Conservation (phyloP, 179 eudicot species). For the Pouteria campechiana region DNA sequence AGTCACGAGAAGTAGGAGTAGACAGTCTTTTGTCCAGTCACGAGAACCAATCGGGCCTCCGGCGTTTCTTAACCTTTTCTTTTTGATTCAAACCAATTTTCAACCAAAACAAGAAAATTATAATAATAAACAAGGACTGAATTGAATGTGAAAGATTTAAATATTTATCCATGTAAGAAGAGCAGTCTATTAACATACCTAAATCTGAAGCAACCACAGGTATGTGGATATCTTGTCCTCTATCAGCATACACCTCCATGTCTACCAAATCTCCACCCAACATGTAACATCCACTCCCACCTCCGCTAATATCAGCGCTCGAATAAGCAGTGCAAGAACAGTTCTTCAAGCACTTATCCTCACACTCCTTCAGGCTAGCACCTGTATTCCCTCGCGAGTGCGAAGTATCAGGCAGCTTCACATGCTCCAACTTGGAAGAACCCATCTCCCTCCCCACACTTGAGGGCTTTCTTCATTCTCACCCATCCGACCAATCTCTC, state of each 20-base stretch:
- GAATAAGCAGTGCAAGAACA: constrained; percentile 37
- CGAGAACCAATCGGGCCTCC: no score
- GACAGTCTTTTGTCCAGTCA: no score
- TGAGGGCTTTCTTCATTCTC: constrained; percentile 16
- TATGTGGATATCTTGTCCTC: constrained; percentile 23
- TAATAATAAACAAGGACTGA: no score
- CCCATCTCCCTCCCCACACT: constrained; percentile 18
- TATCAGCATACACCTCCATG: constrained; percentile 5
- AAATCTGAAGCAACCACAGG: constrained; percentile 24
- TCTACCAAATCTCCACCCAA: constrained; percentile 26
- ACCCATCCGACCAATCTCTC: constrained; percentile 37
- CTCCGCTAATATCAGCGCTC: constrained; percentile 7
- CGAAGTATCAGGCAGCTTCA: constrained; percentile 31
- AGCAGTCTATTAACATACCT: constrained; percentile 13
- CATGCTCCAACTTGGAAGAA: constrained; percentile 10
- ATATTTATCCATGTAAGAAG: no score
- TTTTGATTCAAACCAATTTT: no score
- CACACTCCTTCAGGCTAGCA: constrained; percentile 20
- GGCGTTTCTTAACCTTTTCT: no score
- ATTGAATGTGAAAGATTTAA: no score
- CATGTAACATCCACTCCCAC: constrained; percentile 29
- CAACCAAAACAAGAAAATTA: no score
- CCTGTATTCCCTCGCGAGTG: constrained; percentile 10
- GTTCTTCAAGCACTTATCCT: constrained; percentile 15
- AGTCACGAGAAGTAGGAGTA: no score